phyloP scores from a whole-genome alignment of 2,329 filamentous ascomycete species.

The Colletotrichum euphorbiae region DNA sequence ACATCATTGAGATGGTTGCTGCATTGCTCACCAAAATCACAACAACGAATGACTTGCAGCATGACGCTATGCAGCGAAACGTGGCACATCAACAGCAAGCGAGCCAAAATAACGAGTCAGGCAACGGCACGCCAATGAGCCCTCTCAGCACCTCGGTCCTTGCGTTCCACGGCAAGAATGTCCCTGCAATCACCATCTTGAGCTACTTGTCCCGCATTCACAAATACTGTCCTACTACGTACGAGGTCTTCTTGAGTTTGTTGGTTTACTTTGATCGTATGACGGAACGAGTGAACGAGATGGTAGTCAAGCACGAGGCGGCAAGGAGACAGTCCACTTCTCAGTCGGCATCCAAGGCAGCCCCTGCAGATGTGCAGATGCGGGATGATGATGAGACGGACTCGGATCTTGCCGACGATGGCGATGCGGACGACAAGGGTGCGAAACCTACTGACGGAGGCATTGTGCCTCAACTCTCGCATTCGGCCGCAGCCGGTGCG shows the following conservation, averaged over 20 bases:
- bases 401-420: constrained; percentile 62
- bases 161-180: constrained; percentile 97
- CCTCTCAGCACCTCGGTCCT: constrained; percentile 76
- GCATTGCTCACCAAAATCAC: constrained; percentile 97
- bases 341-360: constrained; percentile 43
- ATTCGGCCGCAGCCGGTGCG: constrained; percentile 43
- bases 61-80: constrained; percentile 87
- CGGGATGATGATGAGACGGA: constrained; percentile 56
- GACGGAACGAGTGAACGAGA: constrained; percentile 93
- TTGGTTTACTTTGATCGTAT: constrained; percentile 99
- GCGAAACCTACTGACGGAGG: constrained; percentile 43
- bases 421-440: constrained; percentile 46
- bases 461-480: constrained; percentile 15
- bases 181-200: constrained; percentile 94
- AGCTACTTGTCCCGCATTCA: constrained; percentile 97
- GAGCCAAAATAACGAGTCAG: constrained; percentile 56
- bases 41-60: constrained; percentile 93
- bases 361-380: constrained; percentile 50
- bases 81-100: constrained; percentile 69
- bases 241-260: constrained; percentile 95
- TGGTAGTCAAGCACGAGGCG: constrained; percentile 76
- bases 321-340: constrained; percentile 53
- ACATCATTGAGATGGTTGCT: constrained; percentile 99
- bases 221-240: constrained; percentile 98
- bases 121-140: constrained; percentile 69